A percentile compares a stretch with the other conserved stretches of the same genome.
phyloP scores from a whole-genome alignment of 306 rosid species.

The Glycine latifolia region DNA sequence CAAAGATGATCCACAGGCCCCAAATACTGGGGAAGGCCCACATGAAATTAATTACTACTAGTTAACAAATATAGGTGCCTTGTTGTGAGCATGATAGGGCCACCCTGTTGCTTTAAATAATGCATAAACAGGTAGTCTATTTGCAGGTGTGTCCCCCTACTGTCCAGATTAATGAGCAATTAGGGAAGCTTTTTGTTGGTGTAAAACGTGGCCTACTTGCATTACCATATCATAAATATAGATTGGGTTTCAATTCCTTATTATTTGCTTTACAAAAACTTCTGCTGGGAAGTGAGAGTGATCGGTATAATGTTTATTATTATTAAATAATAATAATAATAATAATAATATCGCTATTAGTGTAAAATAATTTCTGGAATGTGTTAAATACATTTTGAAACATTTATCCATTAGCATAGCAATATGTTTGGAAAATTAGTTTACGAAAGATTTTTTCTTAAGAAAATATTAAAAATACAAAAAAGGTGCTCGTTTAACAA shows the following conservation, averaged over 20 bases:
- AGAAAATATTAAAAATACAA: too few species aligned
- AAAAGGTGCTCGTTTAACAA: too few species aligned
- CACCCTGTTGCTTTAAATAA: constrained; percentile 45
- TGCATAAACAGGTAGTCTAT: constrained; percentile 30
- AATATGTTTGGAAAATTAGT: too few species aligned
- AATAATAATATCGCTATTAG: too few species aligned
- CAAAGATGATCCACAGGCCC: too few species aligned
- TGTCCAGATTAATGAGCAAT: neutral
- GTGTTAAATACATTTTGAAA: too few species aligned
- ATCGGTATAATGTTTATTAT: too few species aligned
- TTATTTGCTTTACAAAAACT: neutral
- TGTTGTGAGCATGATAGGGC: constrained; percentile 48
- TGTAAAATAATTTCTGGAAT: too few species aligned
- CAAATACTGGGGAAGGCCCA: constrained; percentile 36
- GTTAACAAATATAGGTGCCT: constrained; percentile 19
- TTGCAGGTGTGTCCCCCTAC: constrained; percentile 29
- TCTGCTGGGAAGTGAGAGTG: too few species aligned
- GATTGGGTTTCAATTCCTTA: constrained; percentile 3
- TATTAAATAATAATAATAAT: too few species aligned
- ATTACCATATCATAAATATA: constrained; percentile 17
- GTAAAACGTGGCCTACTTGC: constrained; percentile 78
- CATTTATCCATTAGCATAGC: too few species aligned
- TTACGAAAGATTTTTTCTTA: too few species aligned
- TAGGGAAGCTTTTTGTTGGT: constrained; percentile 44
- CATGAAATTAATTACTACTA: neutral